These are phyloP conservation scores for Pyrenophora graminea DNA, from an alignment of 2,329 filamentous ascomycete genomes.

Conservation along the genomic window DNA sequence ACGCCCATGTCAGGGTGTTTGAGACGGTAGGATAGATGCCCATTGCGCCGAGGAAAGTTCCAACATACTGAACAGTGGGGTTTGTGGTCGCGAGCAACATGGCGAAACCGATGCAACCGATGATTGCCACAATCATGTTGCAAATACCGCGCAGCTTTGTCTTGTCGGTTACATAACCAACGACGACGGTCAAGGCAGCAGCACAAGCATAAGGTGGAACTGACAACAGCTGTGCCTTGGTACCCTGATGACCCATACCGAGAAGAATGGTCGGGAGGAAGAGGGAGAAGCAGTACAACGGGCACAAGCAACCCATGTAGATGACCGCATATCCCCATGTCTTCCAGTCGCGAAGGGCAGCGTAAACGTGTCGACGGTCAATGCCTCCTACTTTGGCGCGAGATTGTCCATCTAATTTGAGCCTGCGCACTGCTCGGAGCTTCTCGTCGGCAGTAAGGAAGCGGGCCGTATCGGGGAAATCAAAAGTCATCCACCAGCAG, in stretches of 20 bases:
- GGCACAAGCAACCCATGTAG: conserved; percentile 64
- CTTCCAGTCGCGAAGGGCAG: conserved; percentile 55
- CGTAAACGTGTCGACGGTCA: conserved; percentile 46
- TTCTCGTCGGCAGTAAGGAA: conserved; percentile 60
- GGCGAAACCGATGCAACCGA: conserved; percentile 77
- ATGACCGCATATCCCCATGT: conserved; percentile 61
- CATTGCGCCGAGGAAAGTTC: conserved; percentile 80
- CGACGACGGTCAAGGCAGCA: conserved; percentile 67
- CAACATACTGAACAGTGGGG: conserved; percentile 76
- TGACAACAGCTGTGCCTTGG: conserved; percentile 70
- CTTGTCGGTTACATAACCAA: conserved; percentile 78
- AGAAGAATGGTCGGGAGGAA: conserved; percentile 55
- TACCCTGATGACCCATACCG: conserved; percentile 59
- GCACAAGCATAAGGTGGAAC: conserved; percentile 78
- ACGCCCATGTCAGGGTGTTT: conserved; percentile 85
- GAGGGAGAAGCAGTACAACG: conserved; percentile 43
- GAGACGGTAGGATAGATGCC: conserved; percentile 88
- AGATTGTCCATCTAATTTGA: conserved; percentile 71
- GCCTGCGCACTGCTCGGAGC: conserved; percentile 63
- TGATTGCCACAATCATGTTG: conserved; percentile 72
- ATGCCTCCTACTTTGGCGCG: conserved; percentile 59
- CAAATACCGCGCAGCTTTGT: conserved; percentile 74
- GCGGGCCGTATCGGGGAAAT: conserved; percentile 64
- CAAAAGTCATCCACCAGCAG: conserved; percentile 63
- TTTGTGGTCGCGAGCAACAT: conserved; percentile 73